Evolutionary conservation across 371 early-diverging fungal species (phyloP).

Genomic region (Paramicrosporidium saccamoebae): DNA sequence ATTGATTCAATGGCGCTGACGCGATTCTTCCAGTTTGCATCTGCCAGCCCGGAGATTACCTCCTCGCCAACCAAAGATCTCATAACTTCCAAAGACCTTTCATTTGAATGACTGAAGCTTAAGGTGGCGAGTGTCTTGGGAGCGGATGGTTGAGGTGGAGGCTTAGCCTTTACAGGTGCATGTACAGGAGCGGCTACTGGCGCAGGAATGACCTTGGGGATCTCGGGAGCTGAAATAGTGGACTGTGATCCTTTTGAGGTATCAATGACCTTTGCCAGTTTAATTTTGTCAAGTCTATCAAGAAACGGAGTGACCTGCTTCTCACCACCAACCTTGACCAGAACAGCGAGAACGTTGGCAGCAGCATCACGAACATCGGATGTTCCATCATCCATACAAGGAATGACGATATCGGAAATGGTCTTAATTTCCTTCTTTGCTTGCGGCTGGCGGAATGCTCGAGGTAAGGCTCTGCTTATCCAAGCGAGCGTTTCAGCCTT

Average conservation of each 20-base stretch:
- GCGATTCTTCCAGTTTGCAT: constrained; percentile 48
- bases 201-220: constrained; percentile 12
- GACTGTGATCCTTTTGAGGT: constrained; percentile 1
- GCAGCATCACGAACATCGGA: constrained; percentile 49
- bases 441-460: too few relatives aligned
- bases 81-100: constrained; percentile 2
- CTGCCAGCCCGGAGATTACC: constrained; percentile 19
- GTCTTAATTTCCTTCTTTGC: constrained; percentile 38
- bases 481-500: constrained; percentile 29
- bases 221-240: constrained; percentile 1
- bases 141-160: constrained; percentile 10
- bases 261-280: constrained; percentile 53
- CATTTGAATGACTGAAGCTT: constrained; percentile 1
- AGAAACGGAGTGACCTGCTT: constrained; percentile 23
- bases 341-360: constrained; percentile 52
- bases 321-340: constrained; percentile 55
- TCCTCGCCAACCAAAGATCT: constrained; percentile 13
- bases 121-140: constrained; percentile 13
- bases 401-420: constrained; percentile 25
- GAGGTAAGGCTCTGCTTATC: constrained; percentile 33
- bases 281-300: constrained; percentile 54
- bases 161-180: constrained; percentile 5
- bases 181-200: constrained; percentile 7
- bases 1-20: constrained; percentile 48
- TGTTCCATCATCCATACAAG: constrained; percentile 50